Evolutionary conservation across 345 rosid genomes (phyloP), one percentile per base, ranked within the genome.

Genomic region (Heritiera fomes): DNA sequence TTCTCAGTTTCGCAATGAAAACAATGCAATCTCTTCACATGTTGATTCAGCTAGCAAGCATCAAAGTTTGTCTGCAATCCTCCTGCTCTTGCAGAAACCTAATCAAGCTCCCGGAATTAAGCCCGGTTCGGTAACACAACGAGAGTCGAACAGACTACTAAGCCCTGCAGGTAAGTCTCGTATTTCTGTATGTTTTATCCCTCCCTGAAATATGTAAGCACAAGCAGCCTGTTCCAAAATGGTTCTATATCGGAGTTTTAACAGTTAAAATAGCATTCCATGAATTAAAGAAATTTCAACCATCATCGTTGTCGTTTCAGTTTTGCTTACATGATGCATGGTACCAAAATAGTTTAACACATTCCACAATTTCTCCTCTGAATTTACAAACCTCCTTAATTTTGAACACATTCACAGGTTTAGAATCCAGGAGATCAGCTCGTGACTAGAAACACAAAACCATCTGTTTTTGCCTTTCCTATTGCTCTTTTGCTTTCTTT

Each of bases 401-500:
- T 71, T 30, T 30, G 41, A 50, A n/a, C 60, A 71, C 43, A 71
- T 7, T 15, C 15, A 34, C 20, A 71, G 30, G 62, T 72, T 71
- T 17, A 52, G 8, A 72, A 53, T 10, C 61, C 30, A 53, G n/a
- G 49, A 41, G 15, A 60, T 34, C 62, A 55, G 76, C 76, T 53
- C 15, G 17, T 17, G 63, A 53, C 15, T 53, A 72, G 63, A 72
- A 55, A 38, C 49, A 72, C 76, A 72, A 18, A 53, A 55, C 47
- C 34, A 71, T 0, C 61, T 32, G 45, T 17, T 71, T 67, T 45
- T 56, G 47, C 66, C 28, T 62, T 77, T 23, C 32, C 67, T 43
- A 72, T 20, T 71, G 73, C 23, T 2, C 50, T 70, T 71, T 43
- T 38, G 73, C 49, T 75, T 49, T 34, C 67, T 50, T 75, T 43